Evolutionary conservation across 129 eudicot genomes (phyloP).

Genomic region (Pulicaria dysenterica): DNA sequence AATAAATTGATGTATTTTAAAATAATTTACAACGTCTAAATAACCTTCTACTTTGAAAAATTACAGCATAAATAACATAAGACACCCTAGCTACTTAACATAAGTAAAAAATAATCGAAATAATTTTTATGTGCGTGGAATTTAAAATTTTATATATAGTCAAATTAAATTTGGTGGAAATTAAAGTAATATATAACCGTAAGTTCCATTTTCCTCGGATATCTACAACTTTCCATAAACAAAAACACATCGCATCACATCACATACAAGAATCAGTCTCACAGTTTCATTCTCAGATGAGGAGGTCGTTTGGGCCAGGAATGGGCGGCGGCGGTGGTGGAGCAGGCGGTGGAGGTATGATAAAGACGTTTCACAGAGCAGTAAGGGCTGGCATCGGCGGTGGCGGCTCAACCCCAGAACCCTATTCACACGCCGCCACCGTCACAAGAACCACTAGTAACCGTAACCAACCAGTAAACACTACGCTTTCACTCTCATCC

Average conservation of each 20-base stretch:
- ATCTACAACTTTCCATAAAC: constrained; percentile 6
- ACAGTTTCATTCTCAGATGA: constrained; percentile 11
- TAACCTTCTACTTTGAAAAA: too few relatives aligned
- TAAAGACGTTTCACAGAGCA: constrained; percentile 27
- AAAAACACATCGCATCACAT: background rate
- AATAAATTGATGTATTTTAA: too few relatives aligned
- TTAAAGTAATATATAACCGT: too few relatives aligned
- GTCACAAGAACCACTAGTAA: constrained; percentile 14
- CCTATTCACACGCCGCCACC: constrained; percentile 10
- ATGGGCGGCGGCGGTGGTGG: constrained; percentile 35
- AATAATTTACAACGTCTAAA: too few relatives aligned
- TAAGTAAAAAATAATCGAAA: too few relatives aligned
- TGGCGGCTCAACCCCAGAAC: constrained; percentile 21
- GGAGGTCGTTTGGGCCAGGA: constrained; percentile 31
- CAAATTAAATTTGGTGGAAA: too few relatives aligned
- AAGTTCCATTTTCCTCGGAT: background rate
- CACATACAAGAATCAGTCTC: too few relatives aligned
- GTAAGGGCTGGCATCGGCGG: constrained; percentile 27
- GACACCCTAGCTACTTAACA: too few relatives aligned
- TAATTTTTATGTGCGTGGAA: too few relatives aligned
- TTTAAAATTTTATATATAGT: too few relatives aligned
- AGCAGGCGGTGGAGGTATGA: constrained; percentile 24
- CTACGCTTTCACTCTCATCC: constrained; percentile 25
- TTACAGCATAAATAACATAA: too few relatives aligned
- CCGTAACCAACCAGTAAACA: constrained; percentile 19